Evolutionary conservation across 2,329 filamentous ascomycete genomes (phyloP), one percentile per base, ranked within the genome.

Genomic region (Cylindrodendrum hubeiense): DNA sequence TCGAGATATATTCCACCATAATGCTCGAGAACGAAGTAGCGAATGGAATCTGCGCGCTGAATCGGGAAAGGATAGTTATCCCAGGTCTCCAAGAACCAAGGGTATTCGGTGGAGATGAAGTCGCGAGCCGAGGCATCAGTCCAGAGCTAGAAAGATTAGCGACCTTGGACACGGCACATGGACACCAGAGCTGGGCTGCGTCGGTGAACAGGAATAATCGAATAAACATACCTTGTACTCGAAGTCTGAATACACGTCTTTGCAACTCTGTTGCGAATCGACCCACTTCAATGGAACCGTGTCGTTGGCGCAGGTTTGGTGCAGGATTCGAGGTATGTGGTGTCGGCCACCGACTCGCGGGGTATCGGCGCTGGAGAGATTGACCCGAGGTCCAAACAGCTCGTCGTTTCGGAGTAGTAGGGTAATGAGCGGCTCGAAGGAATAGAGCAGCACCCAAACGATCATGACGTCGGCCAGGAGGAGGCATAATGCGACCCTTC

Each of bases 1-100:
- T 94, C 91, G 71, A 94, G 89, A 77, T 93, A 93, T 60, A 92
- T 88, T 28, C 91, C 91, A 53, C 91, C 91, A 74, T 87, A 93
- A 77, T 92, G 87, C 54, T 89, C 84, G 34, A 94, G 84, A 22
- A 93, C 85, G 75, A 94, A 93, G 80, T 94, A 94, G 52, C 91
- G 86, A 67, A 94, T 91, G 19, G 90, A 84, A 73, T 93, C 91
- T 46, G 90, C 90, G 64, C 90, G 88, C 77, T 93, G 90, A 62
- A 94, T 92, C 6, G 90, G 89, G 75, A 90, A 91, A 21, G 82
- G 84, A 79, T 93, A 94, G 66, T 85, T 86, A 71, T 91, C 87
- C 72, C 90, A 94, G 0, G 90, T 93, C 59, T 89, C 85, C 10
- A 91, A 79, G 77, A 92, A 93, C 89, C 90, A 92, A 3, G 90